Percentiles rank a stretch among this genome's conserved stretches.
These are phyloP conservation scores for Gymnopilus dilepis DNA, from an alignment of 768 basidiomycete species.

Conservation along the genomic window DNA sequence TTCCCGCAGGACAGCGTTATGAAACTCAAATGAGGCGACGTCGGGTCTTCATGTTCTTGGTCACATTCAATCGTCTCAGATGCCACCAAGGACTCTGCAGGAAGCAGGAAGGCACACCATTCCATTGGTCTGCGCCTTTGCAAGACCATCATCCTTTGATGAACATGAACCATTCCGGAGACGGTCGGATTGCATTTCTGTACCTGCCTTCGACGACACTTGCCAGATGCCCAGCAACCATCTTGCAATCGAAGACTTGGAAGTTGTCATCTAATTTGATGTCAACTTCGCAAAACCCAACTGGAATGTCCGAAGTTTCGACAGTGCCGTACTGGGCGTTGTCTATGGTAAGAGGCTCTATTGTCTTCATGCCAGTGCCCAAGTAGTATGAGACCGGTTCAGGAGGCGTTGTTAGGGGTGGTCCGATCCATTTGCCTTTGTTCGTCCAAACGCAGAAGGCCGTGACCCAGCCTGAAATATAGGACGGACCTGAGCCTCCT, in stretches of 20 bases:
- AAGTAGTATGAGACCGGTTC: neutral
- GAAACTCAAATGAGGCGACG: no score
- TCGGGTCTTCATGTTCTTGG: no score
- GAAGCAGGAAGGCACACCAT: no score
- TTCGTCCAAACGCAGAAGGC: slow-evolving; percentile 26
- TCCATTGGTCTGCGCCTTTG: no score
- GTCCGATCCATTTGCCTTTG: slow-evolving; percentile 22
- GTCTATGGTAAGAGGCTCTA: slow-evolving; percentile 13
- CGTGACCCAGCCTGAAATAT: slow-evolving; percentile 26
- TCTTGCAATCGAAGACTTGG: slow-evolving; percentile 19
- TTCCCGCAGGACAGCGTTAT: neutral
- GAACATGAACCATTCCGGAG: slow-evolving; percentile 29
- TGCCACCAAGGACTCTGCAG: no score
- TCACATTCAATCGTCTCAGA: no score
- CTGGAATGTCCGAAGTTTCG: slow-evolving; percentile 10
- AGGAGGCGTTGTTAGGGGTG: neutral
- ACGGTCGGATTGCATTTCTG: slow-evolving; percentile 20
- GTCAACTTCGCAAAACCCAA: slow-evolving; percentile 20
- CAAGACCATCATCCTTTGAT: slow-evolving; percentile 5
- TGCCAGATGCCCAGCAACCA: slow-evolving; percentile 26
- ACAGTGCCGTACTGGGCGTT: slow-evolving; percentile 6
- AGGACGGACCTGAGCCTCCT: slow-evolving; percentile 19
- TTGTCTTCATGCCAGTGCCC: neutral
- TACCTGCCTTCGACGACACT: slow-evolving; percentile 7
- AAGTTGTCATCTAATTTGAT: slow-evolving; percentile 16